Percentiles rank a stretch among this genome's conserved stretches.
Conservation (phyloP, 345 rosid species). For the Camelina laxa region DNA sequence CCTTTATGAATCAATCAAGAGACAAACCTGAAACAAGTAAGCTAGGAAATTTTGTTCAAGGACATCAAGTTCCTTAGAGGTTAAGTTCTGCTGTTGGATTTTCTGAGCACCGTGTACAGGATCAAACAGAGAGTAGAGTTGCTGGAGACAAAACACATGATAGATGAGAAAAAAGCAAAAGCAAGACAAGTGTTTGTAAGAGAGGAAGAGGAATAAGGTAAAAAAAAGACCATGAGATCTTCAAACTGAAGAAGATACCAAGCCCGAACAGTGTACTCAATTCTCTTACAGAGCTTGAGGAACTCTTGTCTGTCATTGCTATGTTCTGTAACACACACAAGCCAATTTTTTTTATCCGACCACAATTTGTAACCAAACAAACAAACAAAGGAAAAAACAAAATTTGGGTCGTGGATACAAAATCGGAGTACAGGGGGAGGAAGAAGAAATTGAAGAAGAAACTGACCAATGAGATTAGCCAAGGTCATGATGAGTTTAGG, state of each 20-base stretch:
- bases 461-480: conserved; percentile 88
- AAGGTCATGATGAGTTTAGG: conserved; percentile 92
- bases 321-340: conserved; percentile 54
- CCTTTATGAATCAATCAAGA: background rate
- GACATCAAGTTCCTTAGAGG: conserved; percentile 65
- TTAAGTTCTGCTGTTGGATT: conserved; percentile 74
- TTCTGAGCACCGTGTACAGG: conserved; percentile 78
- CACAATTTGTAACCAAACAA: conserved; percentile 3
- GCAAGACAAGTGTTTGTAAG: background rate
- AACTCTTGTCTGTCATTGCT: conserved; percentile 75
- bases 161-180: conserved; percentile 5
- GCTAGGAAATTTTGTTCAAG: conserved; percentile 91
- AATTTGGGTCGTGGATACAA: background rate
- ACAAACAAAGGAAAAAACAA: background rate
- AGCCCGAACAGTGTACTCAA: conserved; percentile 93
- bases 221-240: conserved; percentile 74
- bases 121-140: conserved; percentile 91
- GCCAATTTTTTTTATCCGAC: background rate
- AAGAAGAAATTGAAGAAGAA: conserved; percentile 22
- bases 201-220: background rate
- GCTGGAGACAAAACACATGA: conserved; percentile 58
- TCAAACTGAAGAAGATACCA: conserved; percentile 96
- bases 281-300: conserved; percentile 88
- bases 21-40: conserved; percentile 83
- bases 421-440: background rate